Percentiles rank a stretch among this genome's conserved stretches.
These are phyloP conservation scores for Penicillium paradoxum DNA, from an alignment of 495 filamentous ascomycete species.

Conservation along the genomic window DNA sequence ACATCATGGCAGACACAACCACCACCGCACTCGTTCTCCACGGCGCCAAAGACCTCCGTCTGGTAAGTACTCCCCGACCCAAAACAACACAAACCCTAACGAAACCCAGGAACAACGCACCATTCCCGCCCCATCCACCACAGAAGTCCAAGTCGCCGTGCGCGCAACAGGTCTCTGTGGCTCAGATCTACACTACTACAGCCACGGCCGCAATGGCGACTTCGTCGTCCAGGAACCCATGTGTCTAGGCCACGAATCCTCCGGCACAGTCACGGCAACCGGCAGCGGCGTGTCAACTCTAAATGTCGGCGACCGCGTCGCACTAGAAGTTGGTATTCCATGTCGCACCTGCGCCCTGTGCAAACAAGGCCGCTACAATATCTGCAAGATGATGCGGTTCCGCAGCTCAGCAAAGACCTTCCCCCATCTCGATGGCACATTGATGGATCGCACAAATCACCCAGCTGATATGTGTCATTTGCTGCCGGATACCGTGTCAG, in stretches of 20 bases:
- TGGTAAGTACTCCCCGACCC: no score
- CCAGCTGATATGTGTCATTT: conserved; percentile 53
- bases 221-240: conserved; percentile 69
- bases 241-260: conserved; percentile 75
- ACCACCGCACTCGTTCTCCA: conserved; percentile 62
- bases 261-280: conserved; percentile 61
- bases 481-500: conserved; percentile 57
- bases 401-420: conserved; percentile 71
- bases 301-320: conserved; percentile 66
- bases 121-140: conserved; percentile 39
- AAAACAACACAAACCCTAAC: background rate
- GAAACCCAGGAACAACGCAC: conserved; percentile 37
- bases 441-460: conserved; percentile 75
- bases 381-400: conserved; percentile 76
- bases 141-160: conserved; percentile 69
- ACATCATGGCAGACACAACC: conserved; percentile 27
- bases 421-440: conserved; percentile 76
- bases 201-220: conserved; percentile 77
- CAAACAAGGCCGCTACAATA: conserved; percentile 69
- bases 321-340: conserved; percentile 78
- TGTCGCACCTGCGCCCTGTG: conserved; percentile 67
- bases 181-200: conserved; percentile 82
- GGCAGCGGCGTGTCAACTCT: conserved; percentile 44
- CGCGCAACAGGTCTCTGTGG: conserved; percentile 76
- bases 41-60: conserved; percentile 60